Evolutionary conservation across 805 yeast genomes (phyloP), one percentile per base, ranked within the genome.

Genomic region (Saccharomycopsis guyanensis): DNA sequence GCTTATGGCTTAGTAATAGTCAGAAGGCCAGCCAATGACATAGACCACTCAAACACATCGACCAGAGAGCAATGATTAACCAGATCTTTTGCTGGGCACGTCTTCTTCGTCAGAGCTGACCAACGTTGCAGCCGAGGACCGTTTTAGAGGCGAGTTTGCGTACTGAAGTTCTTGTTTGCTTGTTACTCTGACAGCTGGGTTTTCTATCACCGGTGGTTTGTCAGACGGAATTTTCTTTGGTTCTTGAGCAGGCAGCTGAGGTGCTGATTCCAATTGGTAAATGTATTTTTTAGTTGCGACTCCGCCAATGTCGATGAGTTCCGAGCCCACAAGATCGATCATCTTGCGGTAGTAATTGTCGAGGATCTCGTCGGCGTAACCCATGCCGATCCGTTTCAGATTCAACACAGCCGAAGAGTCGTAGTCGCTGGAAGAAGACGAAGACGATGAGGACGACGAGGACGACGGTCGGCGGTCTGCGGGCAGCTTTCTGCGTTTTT

Each of bases 281-380:
- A 5, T 18, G 19, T 38, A 6, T 16, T 38, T 23, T 6, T 22
- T n/a, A n/a, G n/a, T n/a, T n/a, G n/a, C n/a, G n/a, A n/a, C n/a
- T n/a, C n/a, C n/a, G n/a, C n/a, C n/a, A n/a, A n/a, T n/a, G n/a
- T n/a, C n/a, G n/a, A n/a, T n/a, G n/a, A n/a, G n/a, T 29, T 53
- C 54, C 29, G 56, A 60, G 1, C 82, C 82, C 3, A 75, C 75
- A 18, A 76, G 53, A 20, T 63, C 64, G 8, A 76, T 65, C 70
- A 76, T 74, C 50, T 71, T 69, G 31, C 59, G 61, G 48, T 76
- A 77, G 49, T 75, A 76, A 39, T 69, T 55, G 40, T 71, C 70
- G 34, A 77, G 53, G 6, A 75, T 68, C 44, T 69, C 71, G 43
- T 62, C 65, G 20, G 61, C 65, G 0, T 67, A 64, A 36, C 63